Evolutionary conservation across 371 early-diverging fungal species (phyloP), one percentile per base, ranked within the genome.

Genomic region (Encephalitozoon romaleae): DNA sequence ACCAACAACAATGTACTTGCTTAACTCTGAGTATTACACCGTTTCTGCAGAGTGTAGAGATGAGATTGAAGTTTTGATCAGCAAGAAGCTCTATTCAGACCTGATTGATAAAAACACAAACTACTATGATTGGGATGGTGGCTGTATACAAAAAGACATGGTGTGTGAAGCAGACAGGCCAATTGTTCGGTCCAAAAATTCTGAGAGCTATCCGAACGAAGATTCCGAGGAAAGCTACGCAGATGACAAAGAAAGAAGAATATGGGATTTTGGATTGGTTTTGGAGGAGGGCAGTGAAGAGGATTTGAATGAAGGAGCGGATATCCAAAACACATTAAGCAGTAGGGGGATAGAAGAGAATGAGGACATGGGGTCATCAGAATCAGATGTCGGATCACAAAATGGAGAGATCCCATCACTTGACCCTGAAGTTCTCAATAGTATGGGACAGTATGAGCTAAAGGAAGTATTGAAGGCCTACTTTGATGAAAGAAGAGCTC

Each of bases 321-420:
- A 21, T 15, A 8, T 4, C 5, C 21, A 2, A 21, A 8, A 21
- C 4, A 5, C 49, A 47, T 15, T 15, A 8, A 21, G 18, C 8
- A 18, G 21, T 5, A 15, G 21, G 21, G 49, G 18, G 18, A 21
- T 47, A 3, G 49, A 47, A 18, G 49, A 47, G 49, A 47, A 47
- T 47, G 49, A 65, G 15, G 63, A 65, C 8, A 41, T 38, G 15
- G 78, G 73, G 32, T 64, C 67, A 9, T 47, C 66, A 2, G 72
- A 65, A 42, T 59, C 67, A 63, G 66, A 78, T 12, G 23, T 78
- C 21, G 78, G 78, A 3, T 71, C 54, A 9, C 72, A 67, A 25
- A 67, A 72, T 32, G 78, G 78, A 67, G 78, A 78, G 28, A 55
- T 72, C 1, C 78, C 78, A 4, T 28, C 45, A 25, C 26, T 78